A percentile compares a stretch with the other conserved stretches of the same genome.
Evolutionary conservation across 2,329 filamentous ascomycete species (phyloP).

Genomic region (Botrytis sinoallii): DNA sequence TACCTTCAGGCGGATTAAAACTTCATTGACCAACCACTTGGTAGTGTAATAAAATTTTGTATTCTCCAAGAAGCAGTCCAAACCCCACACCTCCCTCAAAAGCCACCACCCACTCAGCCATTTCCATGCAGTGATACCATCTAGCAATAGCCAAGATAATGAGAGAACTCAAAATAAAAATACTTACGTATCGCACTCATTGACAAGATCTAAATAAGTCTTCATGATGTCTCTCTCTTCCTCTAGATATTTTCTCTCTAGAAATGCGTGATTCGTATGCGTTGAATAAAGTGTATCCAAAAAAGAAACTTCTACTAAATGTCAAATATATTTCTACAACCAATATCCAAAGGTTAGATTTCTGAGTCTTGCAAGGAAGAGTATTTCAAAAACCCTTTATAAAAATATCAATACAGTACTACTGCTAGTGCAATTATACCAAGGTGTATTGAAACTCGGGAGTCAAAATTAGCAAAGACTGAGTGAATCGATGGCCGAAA

Average conservation of each 20-base stretch:
- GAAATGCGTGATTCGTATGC: background rate
- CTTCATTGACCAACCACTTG: background rate
- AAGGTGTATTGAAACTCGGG: constrained; percentile 2
- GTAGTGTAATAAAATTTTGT: background rate
- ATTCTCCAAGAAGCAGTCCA: background rate
- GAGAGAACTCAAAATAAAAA: background rate
- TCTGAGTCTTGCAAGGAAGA: background rate
- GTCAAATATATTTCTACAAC: background rate
- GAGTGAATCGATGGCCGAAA: background rate
- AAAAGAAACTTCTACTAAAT: background rate
- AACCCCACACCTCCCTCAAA: background rate
- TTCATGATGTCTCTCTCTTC: constrained; percentile 26
- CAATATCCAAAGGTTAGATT: background rate
- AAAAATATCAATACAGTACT: background rate
- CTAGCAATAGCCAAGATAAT: background rate
- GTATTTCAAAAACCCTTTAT: background rate
- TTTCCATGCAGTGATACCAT: background rate
- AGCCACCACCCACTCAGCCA: background rate
- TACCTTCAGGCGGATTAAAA: background rate
- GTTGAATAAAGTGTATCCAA: background rate
- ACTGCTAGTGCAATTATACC: background rate
- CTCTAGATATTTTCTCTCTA: background rate
- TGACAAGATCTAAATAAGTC: constrained; percentile 51
- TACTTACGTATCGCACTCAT: constrained; percentile 54
- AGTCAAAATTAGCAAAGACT: background rate